These are phyloP conservation scores for Carex arenaria DNA, from an alignment of 202 grass and related monocot species.

Conservation along the genomic window DNA sequence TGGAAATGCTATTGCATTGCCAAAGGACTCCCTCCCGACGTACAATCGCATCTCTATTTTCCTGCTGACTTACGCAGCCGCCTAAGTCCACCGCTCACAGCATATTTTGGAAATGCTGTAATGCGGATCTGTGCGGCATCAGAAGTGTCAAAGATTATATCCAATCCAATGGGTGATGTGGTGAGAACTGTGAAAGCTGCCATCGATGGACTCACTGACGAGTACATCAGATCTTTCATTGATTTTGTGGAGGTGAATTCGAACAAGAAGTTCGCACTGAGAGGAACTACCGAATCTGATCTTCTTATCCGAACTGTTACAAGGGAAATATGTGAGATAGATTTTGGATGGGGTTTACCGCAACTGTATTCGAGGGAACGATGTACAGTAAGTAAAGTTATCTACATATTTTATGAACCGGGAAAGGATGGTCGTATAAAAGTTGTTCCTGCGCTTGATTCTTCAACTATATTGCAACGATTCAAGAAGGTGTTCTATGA, in stretches of 20 bases:
- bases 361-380: neutral
- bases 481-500: too few species aligned
- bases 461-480: too few species aligned
- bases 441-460: too few species aligned
- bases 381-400: too few species aligned
- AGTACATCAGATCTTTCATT: constrained; percentile 26
- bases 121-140: constrained; percentile 1
- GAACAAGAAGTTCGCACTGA: neutral
- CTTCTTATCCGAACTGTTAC: neutral
- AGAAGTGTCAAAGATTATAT: constrained; percentile 2
- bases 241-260: constrained; percentile 22
- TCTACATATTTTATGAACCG: too few species aligned
- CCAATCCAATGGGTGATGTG: neutral
- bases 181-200: neutral
- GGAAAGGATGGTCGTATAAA: too few species aligned
- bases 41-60: neutral
- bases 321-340: neutral
- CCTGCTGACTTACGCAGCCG: neutral
- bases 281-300: neutral
- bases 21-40: too few species aligned
- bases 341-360: constrained; percentile 31
- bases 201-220: constrained; percentile 6
- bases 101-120: constrained; percentile 25
- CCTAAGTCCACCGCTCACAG: constrained; percentile 2
- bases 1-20: constrained; percentile 10